Base-by-base conservation (phyloP, 768 basidiomycete species). In the Suillus weaverae region DNA sequence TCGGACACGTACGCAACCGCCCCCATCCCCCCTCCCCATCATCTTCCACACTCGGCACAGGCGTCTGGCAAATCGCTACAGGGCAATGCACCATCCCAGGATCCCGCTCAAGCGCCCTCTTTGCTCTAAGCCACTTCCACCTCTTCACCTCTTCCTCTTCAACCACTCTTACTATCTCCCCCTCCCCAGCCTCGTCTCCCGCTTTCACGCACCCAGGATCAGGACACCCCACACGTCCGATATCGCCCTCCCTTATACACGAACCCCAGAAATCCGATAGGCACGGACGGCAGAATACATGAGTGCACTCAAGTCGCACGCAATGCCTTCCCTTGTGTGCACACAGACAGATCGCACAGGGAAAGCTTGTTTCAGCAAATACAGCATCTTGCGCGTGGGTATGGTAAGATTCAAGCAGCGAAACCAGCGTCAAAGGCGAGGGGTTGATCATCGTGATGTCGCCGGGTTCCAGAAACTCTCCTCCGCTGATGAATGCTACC, bases 201-300 rank as follows among this genome's bases (percentile, higher is more conserved):
- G 74, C 74, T 71, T 92, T 94, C n/a, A 91, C 86, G 70, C 95
- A 97, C 41, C 80, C 81, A 1, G 88, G 86, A 70, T 93, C 89
- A 1, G 95, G 91, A 73, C 95, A 97, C 0, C 89, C 84, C 2
- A 97, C 94, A 22, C 82, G 81, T 36, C 81, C 83, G 16, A 94
- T 79, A 64, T 90, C 88, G 8, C 95, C 95, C 72, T 96, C 94
- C 56, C 77, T 79, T 61, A 97, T 90, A 68, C 89, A 90, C 59
- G 94, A 73, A 51, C 83, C 82, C 94, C 94, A 97, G 73, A 91
- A 95, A 60, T 90, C 89, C 61, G 81, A 81, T 33, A 97, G 75
- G 72, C 95, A 97, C 9, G 83, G 74, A n/a, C 86, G 85, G 73
- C 95, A 97, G 74, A 95, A 96, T 14, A 95, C 84, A 74, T 96